Conservation (phyloP, 1,284 basidiomycete genomes). For the Moesziomyces antarcticus region DNA sequence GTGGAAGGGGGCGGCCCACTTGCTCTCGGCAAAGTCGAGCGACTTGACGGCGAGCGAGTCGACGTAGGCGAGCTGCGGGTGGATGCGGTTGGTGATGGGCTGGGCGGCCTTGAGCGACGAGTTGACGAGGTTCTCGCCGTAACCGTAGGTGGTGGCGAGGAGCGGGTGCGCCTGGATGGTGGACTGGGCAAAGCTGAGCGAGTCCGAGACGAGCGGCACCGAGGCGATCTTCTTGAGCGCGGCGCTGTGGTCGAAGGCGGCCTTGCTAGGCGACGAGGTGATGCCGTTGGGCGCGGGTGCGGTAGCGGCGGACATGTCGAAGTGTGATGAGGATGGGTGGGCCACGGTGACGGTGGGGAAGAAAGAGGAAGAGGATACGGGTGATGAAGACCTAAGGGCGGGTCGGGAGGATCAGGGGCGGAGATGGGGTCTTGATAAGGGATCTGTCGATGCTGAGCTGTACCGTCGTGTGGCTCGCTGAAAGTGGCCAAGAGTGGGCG, state of each 20-base stretch:
- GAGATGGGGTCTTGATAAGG: background rate
- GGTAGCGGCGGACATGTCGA: constrained; percentile 50
- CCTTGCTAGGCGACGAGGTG: constrained; percentile 38
- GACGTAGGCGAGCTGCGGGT: constrained; percentile 60
- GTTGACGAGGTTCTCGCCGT: constrained; percentile 54
- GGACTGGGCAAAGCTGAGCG: constrained; percentile 55
- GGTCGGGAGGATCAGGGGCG: background rate
- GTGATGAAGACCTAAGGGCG: background rate
- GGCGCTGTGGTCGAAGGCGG: constrained; percentile 49
- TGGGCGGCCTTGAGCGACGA: constrained; percentile 51
- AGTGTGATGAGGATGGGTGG: too few species aligned
- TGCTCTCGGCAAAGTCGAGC: constrained; percentile 63
- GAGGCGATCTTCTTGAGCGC: constrained; percentile 53
- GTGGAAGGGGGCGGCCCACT: constrained; percentile 65
- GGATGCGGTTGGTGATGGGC: constrained; percentile 58
- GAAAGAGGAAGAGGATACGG: background rate
- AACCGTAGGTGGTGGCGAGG: constrained; percentile 55
- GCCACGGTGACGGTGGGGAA: too few species aligned
- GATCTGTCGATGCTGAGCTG: background rate
- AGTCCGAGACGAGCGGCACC: constrained; percentile 61
- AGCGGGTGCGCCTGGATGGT: constrained; percentile 59
- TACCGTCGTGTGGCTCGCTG: background rate
- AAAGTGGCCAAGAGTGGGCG: background rate
- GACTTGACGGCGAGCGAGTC: constrained; percentile 60
- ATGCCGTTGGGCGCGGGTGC: constrained; percentile 42